A percentile compares a stretch with the other conserved stretches of the same genome.
These are phyloP conservation scores for Phaffia tasmanica DNA, from an alignment of 768 basidiomycete genomes.

Conservation along the genomic window DNA sequence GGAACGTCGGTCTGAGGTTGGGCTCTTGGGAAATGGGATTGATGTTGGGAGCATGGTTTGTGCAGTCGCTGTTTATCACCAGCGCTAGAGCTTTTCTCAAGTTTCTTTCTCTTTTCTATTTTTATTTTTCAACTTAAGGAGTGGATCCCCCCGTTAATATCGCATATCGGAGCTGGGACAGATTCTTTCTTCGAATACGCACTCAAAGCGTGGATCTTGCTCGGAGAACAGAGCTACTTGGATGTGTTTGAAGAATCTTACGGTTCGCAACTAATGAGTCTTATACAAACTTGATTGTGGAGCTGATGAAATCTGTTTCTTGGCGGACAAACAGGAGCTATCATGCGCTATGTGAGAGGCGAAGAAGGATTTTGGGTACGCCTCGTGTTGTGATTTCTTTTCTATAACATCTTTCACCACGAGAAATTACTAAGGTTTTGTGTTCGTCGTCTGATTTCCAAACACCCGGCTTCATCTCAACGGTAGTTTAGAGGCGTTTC, in stretches of 20 bases:
- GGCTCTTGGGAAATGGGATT: conserved; percentile 74
- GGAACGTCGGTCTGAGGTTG: conserved; percentile 76
- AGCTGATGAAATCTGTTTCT: conserved; percentile 29
- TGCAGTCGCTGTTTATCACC: conserved; percentile 25
- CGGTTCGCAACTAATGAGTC: background rate
- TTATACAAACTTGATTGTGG: background rate
- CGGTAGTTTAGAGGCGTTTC: conserved; percentile 73
- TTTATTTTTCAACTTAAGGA: too few relatives aligned
- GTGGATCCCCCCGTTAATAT: conserved; percentile 67
- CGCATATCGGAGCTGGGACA: conserved; percentile 82
- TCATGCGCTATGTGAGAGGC: conserved; percentile 75
- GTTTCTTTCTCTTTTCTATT: background rate
- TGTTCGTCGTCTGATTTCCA: too few relatives aligned
- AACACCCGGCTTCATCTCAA: too few relatives aligned
- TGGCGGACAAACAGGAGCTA: conserved; percentile 49
- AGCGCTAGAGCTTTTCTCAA: background rate
- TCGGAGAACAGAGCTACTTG: conserved; percentile 43
- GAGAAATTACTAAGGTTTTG: background rate
- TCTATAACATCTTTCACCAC: conserved; percentile 5
- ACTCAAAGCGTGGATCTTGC: conserved; percentile 63
- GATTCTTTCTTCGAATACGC: conserved; percentile 79
- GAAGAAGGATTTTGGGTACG: conserved; percentile 79
- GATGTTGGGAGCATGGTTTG: conserved; percentile 69
- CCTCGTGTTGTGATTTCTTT: background rate
- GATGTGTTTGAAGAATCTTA: conserved; percentile 18